A percentile compares a stretch with the other conserved stretches of the same genome.
Evolutionary conservation across 2,329 filamentous ascomycete species (phyloP).

Genomic region (Penicillium sp.): DNA sequence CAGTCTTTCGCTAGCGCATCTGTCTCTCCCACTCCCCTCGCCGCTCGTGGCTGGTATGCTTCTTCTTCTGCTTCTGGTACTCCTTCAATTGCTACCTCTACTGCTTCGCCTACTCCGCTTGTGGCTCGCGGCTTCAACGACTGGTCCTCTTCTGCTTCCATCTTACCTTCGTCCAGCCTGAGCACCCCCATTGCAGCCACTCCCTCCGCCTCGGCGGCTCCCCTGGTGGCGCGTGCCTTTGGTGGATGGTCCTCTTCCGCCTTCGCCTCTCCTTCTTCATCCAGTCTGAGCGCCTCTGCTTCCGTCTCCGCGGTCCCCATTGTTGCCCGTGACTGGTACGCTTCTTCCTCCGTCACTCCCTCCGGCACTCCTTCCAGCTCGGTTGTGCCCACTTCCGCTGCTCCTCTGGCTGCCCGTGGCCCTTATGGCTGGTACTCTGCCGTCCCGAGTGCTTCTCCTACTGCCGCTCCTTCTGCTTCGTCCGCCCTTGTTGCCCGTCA

Average conservation of each 20-base stretch:
- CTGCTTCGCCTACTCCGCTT: constrained; percentile 7
- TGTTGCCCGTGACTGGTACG: not conserved
- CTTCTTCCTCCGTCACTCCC: not conserved
- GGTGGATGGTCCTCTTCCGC: constrained; percentile 1
- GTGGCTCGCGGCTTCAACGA: constrained; percentile 14
- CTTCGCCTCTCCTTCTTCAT: not conserved
- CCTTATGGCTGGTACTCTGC: constrained; percentile 5
- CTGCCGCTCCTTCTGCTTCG: constrained; percentile 1
- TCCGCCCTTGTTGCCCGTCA: constrained; percentile 9
- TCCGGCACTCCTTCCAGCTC: not conserved
- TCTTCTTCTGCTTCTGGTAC: constrained; percentile 3
- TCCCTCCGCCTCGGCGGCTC: not conserved
- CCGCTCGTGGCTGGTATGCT: constrained; percentile 14
- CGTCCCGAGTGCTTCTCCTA: not conserved
- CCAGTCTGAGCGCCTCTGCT: not conserved
- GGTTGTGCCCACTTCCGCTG: not conserved
- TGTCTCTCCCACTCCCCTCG: constrained; percentile 10
- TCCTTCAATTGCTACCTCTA: not conserved
- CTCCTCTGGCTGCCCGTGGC: constrained; percentile 10
- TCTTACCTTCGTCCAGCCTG: not conserved
- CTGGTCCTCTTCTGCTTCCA: constrained; percentile 3
- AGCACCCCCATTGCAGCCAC: not conserved
- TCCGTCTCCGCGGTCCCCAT: not conserved
- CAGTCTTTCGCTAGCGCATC: not conserved
- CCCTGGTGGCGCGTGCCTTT: not conserved